Conservation (phyloP, 306 rosid genomes). For the Carpinus viminea region DNA sequence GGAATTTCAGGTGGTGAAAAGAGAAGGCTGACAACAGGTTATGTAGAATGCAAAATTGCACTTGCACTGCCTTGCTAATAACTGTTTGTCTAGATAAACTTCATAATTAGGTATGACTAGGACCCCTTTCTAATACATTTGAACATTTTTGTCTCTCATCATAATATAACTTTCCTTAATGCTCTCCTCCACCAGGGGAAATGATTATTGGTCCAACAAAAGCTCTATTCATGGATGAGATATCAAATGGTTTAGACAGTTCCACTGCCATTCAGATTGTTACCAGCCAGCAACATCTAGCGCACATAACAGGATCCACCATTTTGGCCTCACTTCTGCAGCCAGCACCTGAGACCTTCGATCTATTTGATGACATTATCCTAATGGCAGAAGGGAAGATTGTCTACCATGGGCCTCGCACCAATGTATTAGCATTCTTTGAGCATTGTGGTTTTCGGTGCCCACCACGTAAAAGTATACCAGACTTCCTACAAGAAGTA, state of each 20-base stretch:
- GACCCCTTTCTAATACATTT: background rate
- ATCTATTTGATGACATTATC: constrained; percentile 63
- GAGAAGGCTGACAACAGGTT: constrained; percentile 66
- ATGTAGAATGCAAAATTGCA: background rate
- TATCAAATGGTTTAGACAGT: constrained; percentile 76
- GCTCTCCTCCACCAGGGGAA: constrained; percentile 40
- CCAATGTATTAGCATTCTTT: constrained; percentile 42
- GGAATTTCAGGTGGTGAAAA: constrained; percentile 73
- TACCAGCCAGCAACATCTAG: constrained; percentile 54
- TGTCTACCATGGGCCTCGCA: constrained; percentile 61
- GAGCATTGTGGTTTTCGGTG: constrained; percentile 49
- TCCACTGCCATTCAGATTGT: constrained; percentile 64
- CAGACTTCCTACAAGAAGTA: constrained; percentile 72
- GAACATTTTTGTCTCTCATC: background rate
- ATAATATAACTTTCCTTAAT: background rate
- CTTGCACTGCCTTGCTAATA: background rate
- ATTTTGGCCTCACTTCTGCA: constrained; percentile 64
- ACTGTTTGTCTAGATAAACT: background rate
- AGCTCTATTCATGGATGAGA: constrained; percentile 70
- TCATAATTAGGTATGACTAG: background rate
- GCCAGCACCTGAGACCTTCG: constrained; percentile 71
- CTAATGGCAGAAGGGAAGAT: constrained; percentile 63
- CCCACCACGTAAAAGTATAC: constrained; percentile 53
- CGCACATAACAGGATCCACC: constrained; percentile 52
- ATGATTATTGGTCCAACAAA: constrained; percentile 61